phyloP scores from a whole-genome alignment of 2,329 filamentous ascomycete species.

The Byssothecium circinans region DNA sequence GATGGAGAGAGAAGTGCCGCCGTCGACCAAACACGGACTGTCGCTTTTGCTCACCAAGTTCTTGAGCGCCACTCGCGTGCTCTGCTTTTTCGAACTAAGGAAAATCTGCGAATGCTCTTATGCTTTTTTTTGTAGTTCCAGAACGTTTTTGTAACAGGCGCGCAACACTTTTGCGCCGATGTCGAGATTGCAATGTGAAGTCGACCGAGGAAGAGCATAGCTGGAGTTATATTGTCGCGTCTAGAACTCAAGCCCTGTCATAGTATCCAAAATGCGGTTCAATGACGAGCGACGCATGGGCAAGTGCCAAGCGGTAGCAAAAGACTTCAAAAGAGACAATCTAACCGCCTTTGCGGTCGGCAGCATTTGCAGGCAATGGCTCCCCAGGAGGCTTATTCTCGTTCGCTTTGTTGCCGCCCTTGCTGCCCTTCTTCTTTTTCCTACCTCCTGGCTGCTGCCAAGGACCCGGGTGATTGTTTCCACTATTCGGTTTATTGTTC shows the following conservation, averaged over 20 bases:
- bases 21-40: neutral
- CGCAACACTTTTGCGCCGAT: neutral
- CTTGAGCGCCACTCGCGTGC: neutral
- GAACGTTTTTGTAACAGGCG: neutral
- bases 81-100: neutral
- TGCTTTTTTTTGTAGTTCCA: neutral
- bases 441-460: conserved; percentile 25
- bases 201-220: neutral
- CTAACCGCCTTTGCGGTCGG: conserved; percentile 52
- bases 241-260: neutral
- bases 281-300: neutral
- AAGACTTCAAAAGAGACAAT: neutral
- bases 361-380: conserved; percentile 47
- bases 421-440: conserved; percentile 31
- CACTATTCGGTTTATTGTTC: conserved; percentile 17
- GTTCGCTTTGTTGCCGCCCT: conserved; percentile 25
- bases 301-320: neutral
- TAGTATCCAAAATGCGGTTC: neutral
- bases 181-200: neutral
- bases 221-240: neutral
- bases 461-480: conserved; percentile 12
- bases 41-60: neutral
- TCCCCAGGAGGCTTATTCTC: conserved; percentile 43
- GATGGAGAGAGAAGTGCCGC: neutral
- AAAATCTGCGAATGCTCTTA: neutral